Conservation (phyloP, 139 green algal species). For the Coelastrella sp. region DNA sequence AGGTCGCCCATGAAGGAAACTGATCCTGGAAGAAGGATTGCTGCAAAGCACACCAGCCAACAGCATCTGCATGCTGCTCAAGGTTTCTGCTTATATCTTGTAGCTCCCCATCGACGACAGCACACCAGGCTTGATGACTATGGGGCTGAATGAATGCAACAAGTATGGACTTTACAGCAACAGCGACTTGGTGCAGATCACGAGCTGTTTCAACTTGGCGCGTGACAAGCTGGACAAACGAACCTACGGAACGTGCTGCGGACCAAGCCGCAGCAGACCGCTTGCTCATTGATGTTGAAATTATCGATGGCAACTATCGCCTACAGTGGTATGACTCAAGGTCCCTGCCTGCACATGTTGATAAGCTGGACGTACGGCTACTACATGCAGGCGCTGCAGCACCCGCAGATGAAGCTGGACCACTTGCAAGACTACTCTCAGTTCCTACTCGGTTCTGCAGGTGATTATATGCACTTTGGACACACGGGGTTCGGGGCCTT, state of each 20-base stretch:
- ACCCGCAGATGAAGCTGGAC: too few relatives aligned
- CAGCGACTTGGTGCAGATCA: neutral
- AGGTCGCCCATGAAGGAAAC: constrained; percentile 16
- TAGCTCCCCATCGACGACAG: neutral
- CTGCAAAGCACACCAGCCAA: constrained; percentile 5
- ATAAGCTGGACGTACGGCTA: too few relatives aligned
- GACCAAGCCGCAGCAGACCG: constrained; percentile 5
- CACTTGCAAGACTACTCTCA: too few relatives aligned
- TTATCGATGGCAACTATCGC: too few relatives aligned
- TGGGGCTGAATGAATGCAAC: constrained; percentile 5
- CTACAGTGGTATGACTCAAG: too few relatives aligned
- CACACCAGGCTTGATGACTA: neutral
- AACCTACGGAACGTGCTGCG: constrained; percentile 19
- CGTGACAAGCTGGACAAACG: neutral
- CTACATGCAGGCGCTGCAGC: too few relatives aligned
- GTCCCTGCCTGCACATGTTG: too few relatives aligned
- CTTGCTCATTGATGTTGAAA: too few relatives aligned
- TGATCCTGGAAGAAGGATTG: constrained; percentile 24
- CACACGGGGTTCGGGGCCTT: neutral
- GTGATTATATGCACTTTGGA: neutral
- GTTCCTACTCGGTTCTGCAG: too few relatives aligned
- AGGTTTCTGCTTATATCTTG: neutral
- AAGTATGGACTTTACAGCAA: neutral
- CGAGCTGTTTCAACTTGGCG: neutral
- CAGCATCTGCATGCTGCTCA: constrained; percentile 11